A percentile compares a stretch with the other conserved stretches of the same genome.
Conservation (phyloP, 2,329 filamentous ascomycete species). For the Aspergillus oerlinghausenensis region DNA sequence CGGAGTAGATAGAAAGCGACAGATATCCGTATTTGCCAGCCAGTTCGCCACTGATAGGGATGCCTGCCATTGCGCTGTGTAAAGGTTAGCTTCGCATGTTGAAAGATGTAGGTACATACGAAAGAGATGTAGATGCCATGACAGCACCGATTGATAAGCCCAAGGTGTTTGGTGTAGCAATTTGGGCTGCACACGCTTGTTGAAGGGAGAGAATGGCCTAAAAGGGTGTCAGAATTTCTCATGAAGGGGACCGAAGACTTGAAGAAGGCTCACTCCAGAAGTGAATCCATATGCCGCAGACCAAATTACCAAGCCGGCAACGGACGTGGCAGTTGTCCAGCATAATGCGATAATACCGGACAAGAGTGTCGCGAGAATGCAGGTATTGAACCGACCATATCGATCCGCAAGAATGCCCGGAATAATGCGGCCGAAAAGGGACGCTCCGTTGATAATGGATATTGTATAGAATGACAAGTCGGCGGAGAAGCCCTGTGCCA, state of each 20-base stretch:
- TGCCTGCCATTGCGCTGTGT: conserved; percentile 36
- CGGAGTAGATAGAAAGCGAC: conserved; percentile 38
- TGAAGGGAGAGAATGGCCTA: conserved; percentile 47
- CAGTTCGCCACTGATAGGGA: conserved; percentile 41
- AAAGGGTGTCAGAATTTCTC: neutral
- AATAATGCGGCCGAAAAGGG: conserved; percentile 34
- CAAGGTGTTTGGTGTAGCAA: conserved; percentile 36
- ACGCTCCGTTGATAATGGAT: conserved; percentile 36
- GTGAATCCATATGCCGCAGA: conserved; percentile 44
- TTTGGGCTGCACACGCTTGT: conserved; percentile 42
- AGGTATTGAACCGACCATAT: conserved; percentile 31
- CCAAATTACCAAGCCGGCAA: conserved; percentile 44
- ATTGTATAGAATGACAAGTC: conserved; percentile 36
- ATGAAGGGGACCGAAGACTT: neutral
- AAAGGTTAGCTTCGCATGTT: neutral
- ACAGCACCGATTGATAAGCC: conserved; percentile 43
- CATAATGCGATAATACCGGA: conserved; percentile 42
- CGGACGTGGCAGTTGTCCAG: conserved; percentile 40
- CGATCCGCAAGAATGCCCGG: conserved; percentile 34
- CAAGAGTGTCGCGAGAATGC: conserved; percentile 23
- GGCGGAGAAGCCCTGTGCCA: conserved; percentile 22
- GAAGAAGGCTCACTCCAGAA: conserved; percentile 35
- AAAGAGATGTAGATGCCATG: conserved; percentile 40
- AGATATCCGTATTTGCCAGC: conserved; percentile 38
- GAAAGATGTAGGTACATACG: conserved; percentile 28